Conservation (phyloP, 192 early-diverging fungal genomes). For the Podila minutissima region DNA sequence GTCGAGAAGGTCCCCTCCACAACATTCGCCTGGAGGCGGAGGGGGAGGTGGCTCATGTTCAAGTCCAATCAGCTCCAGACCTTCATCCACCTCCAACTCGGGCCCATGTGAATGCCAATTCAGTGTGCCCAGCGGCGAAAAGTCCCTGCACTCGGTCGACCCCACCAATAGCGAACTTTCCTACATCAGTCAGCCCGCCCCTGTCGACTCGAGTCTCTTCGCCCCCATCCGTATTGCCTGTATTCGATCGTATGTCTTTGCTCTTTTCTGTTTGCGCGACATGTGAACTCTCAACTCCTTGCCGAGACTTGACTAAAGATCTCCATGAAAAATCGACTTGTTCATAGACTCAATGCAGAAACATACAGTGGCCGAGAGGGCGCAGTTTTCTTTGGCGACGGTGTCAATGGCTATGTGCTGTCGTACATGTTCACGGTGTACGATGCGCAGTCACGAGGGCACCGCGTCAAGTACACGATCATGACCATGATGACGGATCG, state of each 20-base stretch:
- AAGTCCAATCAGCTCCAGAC: slow-evolving; percentile 14
- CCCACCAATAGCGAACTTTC: slow-evolving; percentile 37
- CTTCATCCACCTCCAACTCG: slow-evolving; percentile 8
- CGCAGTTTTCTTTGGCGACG: slow-evolving; percentile 75
- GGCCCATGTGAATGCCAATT: slow-evolving; percentile 46
- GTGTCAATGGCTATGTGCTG: slow-evolving; percentile 73
- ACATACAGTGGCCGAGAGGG: slow-evolving; percentile 73
- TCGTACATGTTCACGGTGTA: slow-evolving; percentile 76
- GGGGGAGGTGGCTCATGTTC: background rate
- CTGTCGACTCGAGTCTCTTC: slow-evolving; percentile 43
- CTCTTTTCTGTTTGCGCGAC: background rate
- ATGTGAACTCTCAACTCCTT: background rate
- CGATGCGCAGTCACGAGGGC: slow-evolving; percentile 73
- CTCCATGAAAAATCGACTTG: too few species aligned
- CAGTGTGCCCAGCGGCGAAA: slow-evolving; percentile 46
- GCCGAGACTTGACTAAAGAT: too few species aligned
- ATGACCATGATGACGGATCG: slow-evolving; percentile 73
- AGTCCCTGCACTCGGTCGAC: slow-evolving; percentile 43
- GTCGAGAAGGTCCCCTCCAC: slow-evolving; percentile 23
- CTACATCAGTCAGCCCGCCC: slow-evolving; percentile 43
- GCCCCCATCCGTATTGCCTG: slow-evolving; percentile 48
- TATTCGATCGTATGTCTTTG: slow-evolving; percentile 46
- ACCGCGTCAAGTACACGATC: slow-evolving; percentile 67
- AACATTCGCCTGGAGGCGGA: slow-evolving; percentile 13
- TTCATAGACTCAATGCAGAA: slow-evolving; percentile 66